Base-by-base conservation (phyloP, 2,329 filamentous ascomycete genomes). In the Trichoderma aggressivum region DNA sequence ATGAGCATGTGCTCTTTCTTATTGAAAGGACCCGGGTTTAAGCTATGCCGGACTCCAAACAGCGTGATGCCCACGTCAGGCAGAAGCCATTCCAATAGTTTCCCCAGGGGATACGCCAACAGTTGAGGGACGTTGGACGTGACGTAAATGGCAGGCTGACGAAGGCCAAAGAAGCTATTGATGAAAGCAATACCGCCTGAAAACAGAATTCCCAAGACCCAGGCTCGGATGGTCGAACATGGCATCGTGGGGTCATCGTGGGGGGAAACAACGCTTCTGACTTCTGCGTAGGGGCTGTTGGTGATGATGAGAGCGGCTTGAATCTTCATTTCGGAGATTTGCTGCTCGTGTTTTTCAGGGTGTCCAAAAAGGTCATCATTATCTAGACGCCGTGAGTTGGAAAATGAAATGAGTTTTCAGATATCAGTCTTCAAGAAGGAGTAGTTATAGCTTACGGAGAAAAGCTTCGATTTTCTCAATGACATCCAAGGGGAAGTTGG, bases 1-100 rank as follows among this genome's bases (percentile, higher is more conserved):
- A 88, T 85, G n/a, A 89, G 78, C 81, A 87, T 86, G 74, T 89
- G 87, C 76, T 89, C 87, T 75, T 89, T 89, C 74, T 84, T 84
- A 63, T 84, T 86, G 77, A 89, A 89, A 0, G 82, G 83, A 0
- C 86, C 86, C 0, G 87, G 86, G 73, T 88, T 88, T 16, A 88
- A 78, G 10, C 80, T 81, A 72, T 85, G 80, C 11, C 80, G 78
- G 1, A 78, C 72, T 0, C 84, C 84, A 64, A 79, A 79, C 6
- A 86, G 66, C 0, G 79, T 82, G 70, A 87, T 71, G 5, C 83
- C 81, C 79, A 82, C 84, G 65, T 83, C 81, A 0, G 86, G 86
- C 0, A 87, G 74, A 16, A 79, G 73, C 53, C 74, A 81, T 14
- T 84, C 84, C 39, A 86, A 78, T 8, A 81, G 77, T 55, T 82